Evolutionary conservation across 2,329 filamentous ascomycete genomes (phyloP), one percentile per base, ranked within the genome.

Genomic region (Fusarium compactum): DNA sequence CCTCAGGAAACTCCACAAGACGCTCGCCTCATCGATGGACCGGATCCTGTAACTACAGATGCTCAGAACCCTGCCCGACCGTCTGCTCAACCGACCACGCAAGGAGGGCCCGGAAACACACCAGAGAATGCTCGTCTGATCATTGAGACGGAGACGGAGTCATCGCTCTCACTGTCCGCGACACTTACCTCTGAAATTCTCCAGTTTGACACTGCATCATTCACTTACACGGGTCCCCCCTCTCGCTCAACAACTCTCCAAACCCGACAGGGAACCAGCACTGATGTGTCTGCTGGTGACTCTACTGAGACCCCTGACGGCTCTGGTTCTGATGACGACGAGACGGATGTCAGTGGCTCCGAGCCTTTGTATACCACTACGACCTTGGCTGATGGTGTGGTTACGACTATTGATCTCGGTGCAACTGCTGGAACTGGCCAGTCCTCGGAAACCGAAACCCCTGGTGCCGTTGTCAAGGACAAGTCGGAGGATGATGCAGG

Each of bases 371-470:
- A 68, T 40, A 70, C 71, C 22, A 73, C 75, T 12, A 55, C 55
- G n/a, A 76, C 72, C 18, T 46, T 74, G 20, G 52, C 64, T 22
- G 67, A 69, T n/a, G 71, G 71, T 22, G 48, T 50, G 6, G 24
- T 71, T 12, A 75, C 74, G 8, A 72, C 74, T 9, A 71, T 72
- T n/a, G 50, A 61, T 24, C 51, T 72, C 10, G 71, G 62, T 40
- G 59, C 67, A 12, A 74, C 73, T 40, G 65, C 69, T 38, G 72
- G 65, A 20, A 73, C 58, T 27, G 74, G 67, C 11, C 63, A 67
- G 18, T 43, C 65, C 14, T 70, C 69, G 15, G 69, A 67, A 30
- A 71, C 73, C 15, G 57, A 60, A 14, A 58, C 63, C 16, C 61
- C 72, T 9, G 58, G 54, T 40, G 44, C 65, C 25, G 46, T 48